Conservation (phyloP, 2,329 filamentous ascomycete species). For the Aspergillus brunneoviolaceus region DNA sequence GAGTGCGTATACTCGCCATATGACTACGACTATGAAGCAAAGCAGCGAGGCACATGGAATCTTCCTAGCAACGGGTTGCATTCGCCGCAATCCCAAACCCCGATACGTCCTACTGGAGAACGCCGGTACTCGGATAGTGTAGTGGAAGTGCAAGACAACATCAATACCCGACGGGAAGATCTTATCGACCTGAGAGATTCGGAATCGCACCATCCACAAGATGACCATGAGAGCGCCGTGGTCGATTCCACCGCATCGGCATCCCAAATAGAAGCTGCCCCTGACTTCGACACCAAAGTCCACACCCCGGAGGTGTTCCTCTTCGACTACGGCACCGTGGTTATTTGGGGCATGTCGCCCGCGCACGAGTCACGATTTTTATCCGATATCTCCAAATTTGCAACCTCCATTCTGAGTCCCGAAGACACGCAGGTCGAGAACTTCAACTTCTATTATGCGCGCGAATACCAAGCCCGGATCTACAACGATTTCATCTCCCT, state of each 20-base stretch:
- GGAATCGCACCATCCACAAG: conserved; percentile 29
- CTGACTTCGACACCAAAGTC: conserved; percentile 81
- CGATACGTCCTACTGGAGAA: conserved; percentile 50
- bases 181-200: conserved; percentile 61
- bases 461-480: conserved; percentile 95
- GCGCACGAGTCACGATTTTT: conserved; percentile 86
- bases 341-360: conserved; percentile 97
- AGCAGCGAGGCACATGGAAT: conserved; percentile 31
- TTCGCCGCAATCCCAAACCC: conserved; percentile 22
- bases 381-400: conserved; percentile 92
- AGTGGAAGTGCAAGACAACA: conserved; percentile 64
- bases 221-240: conserved; percentile 25
- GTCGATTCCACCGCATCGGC: conserved; percentile 27
- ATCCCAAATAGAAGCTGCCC: conserved; percentile 29
- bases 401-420: conserved; percentile 80
- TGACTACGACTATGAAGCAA: conserved; percentile 64
- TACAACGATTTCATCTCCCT: conserved; percentile 99
- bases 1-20: conserved; percentile 98
- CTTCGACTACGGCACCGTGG: conserved; percentile 95
- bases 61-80: conserved; percentile 38
- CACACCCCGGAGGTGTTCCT: conserved; percentile 94
- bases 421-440: conserved; percentile 94
- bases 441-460: conserved; percentile 99
- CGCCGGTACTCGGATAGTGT: conserved; percentile 68
- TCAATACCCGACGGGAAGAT: conserved; percentile 57